Evolutionary conservation across 2,329 filamentous ascomycete genomes (phyloP).

Genomic region (Nannizziopsis barbatae): DNA sequence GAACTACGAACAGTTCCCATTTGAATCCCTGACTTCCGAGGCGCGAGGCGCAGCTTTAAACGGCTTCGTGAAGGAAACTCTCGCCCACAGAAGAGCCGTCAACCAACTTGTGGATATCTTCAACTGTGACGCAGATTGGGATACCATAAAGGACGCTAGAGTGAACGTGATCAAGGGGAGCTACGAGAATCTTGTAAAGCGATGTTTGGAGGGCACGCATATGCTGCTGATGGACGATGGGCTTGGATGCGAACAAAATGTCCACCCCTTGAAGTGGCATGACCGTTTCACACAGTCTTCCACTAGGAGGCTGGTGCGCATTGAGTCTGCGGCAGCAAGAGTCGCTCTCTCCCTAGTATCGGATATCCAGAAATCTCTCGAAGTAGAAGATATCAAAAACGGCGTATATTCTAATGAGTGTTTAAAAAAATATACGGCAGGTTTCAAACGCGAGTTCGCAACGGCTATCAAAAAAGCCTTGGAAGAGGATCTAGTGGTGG

Average conservation of each 20-base stretch:
- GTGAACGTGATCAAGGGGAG: conserved; percentile 38
- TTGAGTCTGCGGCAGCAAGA: conserved; percentile 57
- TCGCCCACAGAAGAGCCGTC: conserved; percentile 60
- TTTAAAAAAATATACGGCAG: too few relatives aligned
- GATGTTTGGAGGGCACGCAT: conserved; percentile 61
- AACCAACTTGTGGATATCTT: conserved; percentile 57
- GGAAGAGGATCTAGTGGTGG: conserved; percentile 56
- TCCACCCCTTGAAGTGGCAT: conserved; percentile 54
- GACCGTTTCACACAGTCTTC: conserved; percentile 52
- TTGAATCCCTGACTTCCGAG: conserved; percentile 59
- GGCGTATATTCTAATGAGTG: too few relatives aligned
- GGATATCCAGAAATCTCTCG: not conserved
- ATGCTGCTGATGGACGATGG: conserved; percentile 70
- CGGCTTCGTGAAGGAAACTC: conserved; percentile 47
- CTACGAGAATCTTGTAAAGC: conserved; percentile 47
- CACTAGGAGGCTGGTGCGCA: conserved; percentile 64
- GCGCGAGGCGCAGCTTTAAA: conserved; percentile 55
- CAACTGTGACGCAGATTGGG: conserved; percentile 53
- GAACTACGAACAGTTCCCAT: conserved; percentile 33
- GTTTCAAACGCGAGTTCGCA: conserved; percentile 42
- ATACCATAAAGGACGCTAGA: conserved; percentile 42
- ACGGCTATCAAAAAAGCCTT: conserved; percentile 47
- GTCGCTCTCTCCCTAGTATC: not conserved
- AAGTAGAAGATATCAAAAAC: not conserved
- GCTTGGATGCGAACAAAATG: conserved; percentile 42